Base-by-base conservation (phyloP, 2,329 filamentous ascomycete genomes). In the Epichloe sp. region DNA sequence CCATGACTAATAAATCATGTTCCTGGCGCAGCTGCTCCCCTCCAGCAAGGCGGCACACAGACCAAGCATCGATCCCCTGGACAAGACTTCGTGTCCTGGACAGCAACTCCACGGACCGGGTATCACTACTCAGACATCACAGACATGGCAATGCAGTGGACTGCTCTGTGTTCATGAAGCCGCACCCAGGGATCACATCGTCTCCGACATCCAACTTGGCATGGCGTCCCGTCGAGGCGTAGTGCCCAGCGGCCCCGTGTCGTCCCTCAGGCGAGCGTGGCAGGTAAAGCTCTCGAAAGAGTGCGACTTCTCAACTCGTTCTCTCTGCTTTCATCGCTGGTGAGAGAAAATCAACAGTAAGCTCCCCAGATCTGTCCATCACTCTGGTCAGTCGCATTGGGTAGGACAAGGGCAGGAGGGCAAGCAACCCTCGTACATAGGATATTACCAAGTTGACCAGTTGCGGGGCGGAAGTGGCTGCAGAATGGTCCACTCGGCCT, bases 181-280 rank as follows among this genome's bases (percentile, higher is more conserved):
- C 42, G 6, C 10, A 2, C 23, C 5, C 14, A 44, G 23, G 11
- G 5, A 38, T 5, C 14, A 43, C 31, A 46, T 46, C 44, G 34
- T 43, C 38, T 15, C 23, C 23, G 4, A 14, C 17, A 11, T 14
- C 12, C 23, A 26, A n/a, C 36, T 31, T 34, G 36, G 15, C 51
- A 53, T 53, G 51, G 38, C 44, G 5, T 36, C 51, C 19, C 44
- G 44, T 36, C 48, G 51, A 52, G 43, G 19, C 36, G 47, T 42
- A 1, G 51, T 34, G 14, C 19, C 37, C 37, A 43, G 37, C 37
- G 51, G 43, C 19, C 47, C 36, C n/a, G 42, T 44, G 12, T 43
- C 52, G 21, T 49, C 19, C 14, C 36, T 48, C 8, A 34, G 34
- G 44, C 52, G 50, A 42, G 50, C 47, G 10, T 54, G 52, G 52